Conservation (phyloP, 2,329 filamentous ascomycete genomes). For the Pseudomassariella vexata region DNA sequence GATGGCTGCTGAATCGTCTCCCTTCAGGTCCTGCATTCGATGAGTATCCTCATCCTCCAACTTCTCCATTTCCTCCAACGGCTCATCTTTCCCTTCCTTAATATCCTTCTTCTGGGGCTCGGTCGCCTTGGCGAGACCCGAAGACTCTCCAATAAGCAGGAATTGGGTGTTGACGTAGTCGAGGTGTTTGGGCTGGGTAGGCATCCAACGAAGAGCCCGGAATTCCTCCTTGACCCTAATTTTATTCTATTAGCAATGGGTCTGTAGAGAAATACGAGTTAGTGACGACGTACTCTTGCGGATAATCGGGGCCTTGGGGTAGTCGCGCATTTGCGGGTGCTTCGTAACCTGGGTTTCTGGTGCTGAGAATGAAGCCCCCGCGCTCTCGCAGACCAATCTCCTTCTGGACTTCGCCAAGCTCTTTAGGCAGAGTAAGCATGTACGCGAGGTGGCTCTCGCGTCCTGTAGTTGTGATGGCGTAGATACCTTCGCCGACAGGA, state of each 20-base stretch:
- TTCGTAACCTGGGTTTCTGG: slow-evolving; percentile 70
- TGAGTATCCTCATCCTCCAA: slow-evolving; percentile 70
- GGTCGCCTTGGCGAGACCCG: slow-evolving; percentile 50
- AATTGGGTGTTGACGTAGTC: slow-evolving; percentile 72
- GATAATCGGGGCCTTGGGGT: slow-evolving; percentile 61
- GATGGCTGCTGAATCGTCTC: slow-evolving; percentile 38
- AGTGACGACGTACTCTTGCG: slow-evolving; percentile 51
- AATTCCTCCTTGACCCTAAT: slow-evolving; percentile 66
- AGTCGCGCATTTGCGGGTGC: slow-evolving; percentile 60
- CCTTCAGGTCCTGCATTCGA: slow-evolving; percentile 49
- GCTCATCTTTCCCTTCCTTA: slow-evolving; percentile 55
- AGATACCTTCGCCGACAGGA: slow-evolving; percentile 79
- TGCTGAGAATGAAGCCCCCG: slow-evolving; percentile 73
- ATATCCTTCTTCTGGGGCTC: slow-evolving; percentile 50
- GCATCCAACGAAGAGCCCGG: slow-evolving; percentile 65
- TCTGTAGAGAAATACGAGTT: background rate
- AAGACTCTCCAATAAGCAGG: slow-evolving; percentile 68
- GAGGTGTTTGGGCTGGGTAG: slow-evolving; percentile 66
- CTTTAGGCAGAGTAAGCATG: slow-evolving; percentile 66
- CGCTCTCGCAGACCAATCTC: slow-evolving; percentile 66
- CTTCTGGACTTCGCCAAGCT: slow-evolving; percentile 66
- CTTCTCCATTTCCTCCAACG: slow-evolving; percentile 66
- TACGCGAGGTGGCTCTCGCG: slow-evolving; percentile 74
- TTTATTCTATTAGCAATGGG: background rate
- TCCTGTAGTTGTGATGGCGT: slow-evolving; percentile 69